Base-by-base conservation (phyloP, 2,329 filamentous ascomycete species). In the Claviceps sp. region DNA sequence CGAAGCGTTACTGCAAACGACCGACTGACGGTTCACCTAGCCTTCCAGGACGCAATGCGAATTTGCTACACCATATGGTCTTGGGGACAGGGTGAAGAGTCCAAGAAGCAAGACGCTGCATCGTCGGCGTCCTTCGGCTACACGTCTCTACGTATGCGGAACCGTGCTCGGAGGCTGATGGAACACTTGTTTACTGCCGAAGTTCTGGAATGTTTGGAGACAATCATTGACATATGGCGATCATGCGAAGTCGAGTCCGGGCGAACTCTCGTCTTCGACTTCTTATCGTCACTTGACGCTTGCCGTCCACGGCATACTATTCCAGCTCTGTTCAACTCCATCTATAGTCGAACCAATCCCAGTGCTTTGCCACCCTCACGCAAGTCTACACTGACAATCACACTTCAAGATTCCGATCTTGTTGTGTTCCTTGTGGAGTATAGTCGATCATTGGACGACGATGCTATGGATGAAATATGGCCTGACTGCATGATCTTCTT, bases 391-490 rank as follows among this genome's bases (percentile, higher is more conserved):
- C 72, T 97, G 64, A 95, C 91, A 0, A 86, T 93, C 18, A 84
- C 87, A 47, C 71, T 98, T 9, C 82, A 82, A 51, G 89, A 96
- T 61, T 79, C 81, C 0, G 90, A 96, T 61, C 73, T 98, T 11
- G 87, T 91, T 8, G 79, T 85, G 8, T 98, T 98, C 65, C 69
- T 97, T 45, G 86, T 95, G 7, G 86, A 93, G 56, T 98, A 98
- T 66, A 85, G 89, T 0, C 80, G 80, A 34, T 93, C 90, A 0
- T 74, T 97, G 13, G 93, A 98, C 62, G 93, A 98, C 61, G 93
- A 98, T 70, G 86, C 93, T 16, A 91, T 96, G 78, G 93, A 98
- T 61, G 93, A 98, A 67, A 95, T 98, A 48, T 98, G 93, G 93
- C 77, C 83, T 42, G 91, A 98, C 64, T 98, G 91, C 65, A 88